Conservation (phyloP, 2,329 filamentous ascomycete genomes). For the Biscogniauxia mediterranea region DNA sequence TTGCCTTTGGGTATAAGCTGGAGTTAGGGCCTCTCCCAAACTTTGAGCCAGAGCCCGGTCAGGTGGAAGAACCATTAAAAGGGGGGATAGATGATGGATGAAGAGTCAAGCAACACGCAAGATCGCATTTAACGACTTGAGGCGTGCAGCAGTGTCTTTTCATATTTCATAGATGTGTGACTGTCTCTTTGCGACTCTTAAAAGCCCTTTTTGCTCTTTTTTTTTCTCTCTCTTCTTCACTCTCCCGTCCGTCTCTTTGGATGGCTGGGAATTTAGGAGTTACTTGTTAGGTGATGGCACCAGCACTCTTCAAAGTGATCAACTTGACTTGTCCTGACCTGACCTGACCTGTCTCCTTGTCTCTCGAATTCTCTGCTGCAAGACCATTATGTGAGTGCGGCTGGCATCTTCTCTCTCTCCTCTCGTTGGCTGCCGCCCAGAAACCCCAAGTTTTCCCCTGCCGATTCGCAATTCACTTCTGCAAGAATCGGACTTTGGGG, state of each 20-base stretch:
- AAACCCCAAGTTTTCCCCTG: constrained; percentile 12
- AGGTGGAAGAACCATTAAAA: constrained; percentile 17
- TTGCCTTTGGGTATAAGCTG: constrained; percentile 9
- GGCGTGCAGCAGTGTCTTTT: constrained; percentile 14
- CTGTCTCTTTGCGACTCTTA: not conserved
- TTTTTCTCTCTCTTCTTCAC: constrained; percentile 18
- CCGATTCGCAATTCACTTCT: constrained; percentile 27
- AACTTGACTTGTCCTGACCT: not conserved
- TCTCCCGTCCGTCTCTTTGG: constrained; percentile 23
- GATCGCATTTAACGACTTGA: constrained; percentile 4
- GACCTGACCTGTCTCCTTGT: constrained; percentile 1
- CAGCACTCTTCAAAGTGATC: constrained; percentile 19
- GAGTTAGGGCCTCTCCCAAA: not conserved
- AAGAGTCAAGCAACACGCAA: constrained; percentile 16
- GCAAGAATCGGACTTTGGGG: constrained; percentile 15
- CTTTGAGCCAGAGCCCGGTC: constrained; percentile 15
- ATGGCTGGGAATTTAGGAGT: constrained; percentile 30
- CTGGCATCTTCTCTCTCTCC: constrained; percentile 12
- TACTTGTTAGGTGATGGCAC: constrained; percentile 20
- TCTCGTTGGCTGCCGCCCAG: constrained; percentile 6
- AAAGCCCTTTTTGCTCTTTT: constrained; percentile 13
- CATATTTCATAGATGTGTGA: constrained; percentile 13
- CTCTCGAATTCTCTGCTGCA: constrained; percentile 1
- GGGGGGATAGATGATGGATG: constrained; percentile 13
- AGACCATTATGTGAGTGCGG: constrained; percentile 13